Conservation (phyloP, 441 rosid species). For the Eruca vesicaria region DNA sequence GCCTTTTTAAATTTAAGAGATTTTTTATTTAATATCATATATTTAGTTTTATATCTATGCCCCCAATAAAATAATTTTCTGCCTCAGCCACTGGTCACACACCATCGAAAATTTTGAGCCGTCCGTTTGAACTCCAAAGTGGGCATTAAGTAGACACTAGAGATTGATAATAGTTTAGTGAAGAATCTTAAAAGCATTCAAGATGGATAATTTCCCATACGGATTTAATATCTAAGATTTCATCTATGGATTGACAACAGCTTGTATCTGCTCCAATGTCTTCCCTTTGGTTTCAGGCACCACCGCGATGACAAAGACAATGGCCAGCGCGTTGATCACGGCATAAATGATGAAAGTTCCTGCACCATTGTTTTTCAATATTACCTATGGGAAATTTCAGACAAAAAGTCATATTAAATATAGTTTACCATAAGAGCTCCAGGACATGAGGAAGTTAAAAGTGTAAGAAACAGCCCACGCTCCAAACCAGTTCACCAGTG, state of each 20-base stretch:
- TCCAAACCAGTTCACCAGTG: slow-evolving; percentile 87
- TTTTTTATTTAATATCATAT: too few species aligned
- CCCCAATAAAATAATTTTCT: too few species aligned
- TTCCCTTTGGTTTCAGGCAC: slow-evolving; percentile 97
- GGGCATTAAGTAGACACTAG: background rate
- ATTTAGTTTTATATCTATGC: too few species aligned
- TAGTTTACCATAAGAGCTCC: slow-evolving; percentile 77
- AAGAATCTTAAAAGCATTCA: slow-evolving; percentile 10
- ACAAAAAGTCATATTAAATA: background rate
- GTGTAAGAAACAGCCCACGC: slow-evolving; percentile 91
- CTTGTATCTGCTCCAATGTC: slow-evolving; percentile 90
- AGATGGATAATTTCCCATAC: background rate
- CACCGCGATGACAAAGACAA: slow-evolving; percentile 54
- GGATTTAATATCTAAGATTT: background rate
- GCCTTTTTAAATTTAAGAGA: too few species aligned
- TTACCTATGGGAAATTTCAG: background rate
- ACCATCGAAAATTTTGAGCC: background rate
- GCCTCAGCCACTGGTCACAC: too few species aligned
- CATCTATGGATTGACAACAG: slow-evolving; percentile 56
- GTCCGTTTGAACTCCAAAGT: background rate
- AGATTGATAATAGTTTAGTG: background rate
- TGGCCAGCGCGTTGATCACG: slow-evolving; percentile 56
- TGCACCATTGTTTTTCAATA: slow-evolving; percentile 24
- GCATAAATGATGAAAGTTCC: slow-evolving; percentile 84
- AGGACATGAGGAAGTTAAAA: slow-evolving; percentile 79